Conservation (phyloP, 2,329 filamentous ascomycete species). For the Fusarium begoniae region DNA sequence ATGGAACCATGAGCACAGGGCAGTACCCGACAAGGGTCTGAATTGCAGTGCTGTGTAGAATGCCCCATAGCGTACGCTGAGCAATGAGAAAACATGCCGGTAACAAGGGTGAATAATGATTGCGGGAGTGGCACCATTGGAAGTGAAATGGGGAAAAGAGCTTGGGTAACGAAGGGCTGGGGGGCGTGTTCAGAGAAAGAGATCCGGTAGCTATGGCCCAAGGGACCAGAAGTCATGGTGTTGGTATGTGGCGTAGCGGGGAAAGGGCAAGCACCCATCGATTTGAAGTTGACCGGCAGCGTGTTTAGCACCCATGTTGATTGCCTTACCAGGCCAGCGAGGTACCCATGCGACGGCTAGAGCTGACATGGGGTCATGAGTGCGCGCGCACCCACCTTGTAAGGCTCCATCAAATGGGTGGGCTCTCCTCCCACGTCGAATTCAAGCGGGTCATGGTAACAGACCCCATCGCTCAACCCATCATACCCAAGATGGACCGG, state of each 20-base stretch:
- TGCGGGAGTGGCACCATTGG: conserved; percentile 43
- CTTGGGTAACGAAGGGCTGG: conserved; percentile 22
- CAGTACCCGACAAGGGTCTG: conserved; percentile 39
- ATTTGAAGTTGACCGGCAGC: conserved; percentile 37
- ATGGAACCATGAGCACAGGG: conserved; percentile 39
- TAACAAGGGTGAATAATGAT: conserved; percentile 36
- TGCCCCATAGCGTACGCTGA: conserved; percentile 35
- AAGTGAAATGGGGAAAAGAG: conserved; percentile 30
- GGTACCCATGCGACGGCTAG: conserved; percentile 35
- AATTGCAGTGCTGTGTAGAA: conserved; percentile 34
- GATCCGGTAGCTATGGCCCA: conserved; percentile 38
- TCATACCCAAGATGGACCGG: conserved; percentile 39
- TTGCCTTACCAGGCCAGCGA: conserved; percentile 41
- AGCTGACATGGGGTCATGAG: conserved; percentile 31
- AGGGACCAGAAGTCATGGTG: conserved; percentile 40
- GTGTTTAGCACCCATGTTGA: conserved; percentile 34
- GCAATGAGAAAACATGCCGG: conserved; percentile 39
- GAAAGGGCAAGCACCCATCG: conserved; percentile 42
- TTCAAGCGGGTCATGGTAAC: conserved; percentile 32
- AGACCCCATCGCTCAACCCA: conserved; percentile 37
- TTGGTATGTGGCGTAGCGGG: conserved; percentile 45
- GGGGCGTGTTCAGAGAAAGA: conserved; percentile 27
- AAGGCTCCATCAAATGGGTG: conserved; percentile 35
- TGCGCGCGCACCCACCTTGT: conserved; percentile 27
- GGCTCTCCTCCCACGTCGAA: conserved; percentile 32